A percentile compares a stretch with the other conserved stretches of the same genome.
phyloP scores from a whole-genome alignment of 1,139 yeast species.

The Candida neerlandica region DNA sequence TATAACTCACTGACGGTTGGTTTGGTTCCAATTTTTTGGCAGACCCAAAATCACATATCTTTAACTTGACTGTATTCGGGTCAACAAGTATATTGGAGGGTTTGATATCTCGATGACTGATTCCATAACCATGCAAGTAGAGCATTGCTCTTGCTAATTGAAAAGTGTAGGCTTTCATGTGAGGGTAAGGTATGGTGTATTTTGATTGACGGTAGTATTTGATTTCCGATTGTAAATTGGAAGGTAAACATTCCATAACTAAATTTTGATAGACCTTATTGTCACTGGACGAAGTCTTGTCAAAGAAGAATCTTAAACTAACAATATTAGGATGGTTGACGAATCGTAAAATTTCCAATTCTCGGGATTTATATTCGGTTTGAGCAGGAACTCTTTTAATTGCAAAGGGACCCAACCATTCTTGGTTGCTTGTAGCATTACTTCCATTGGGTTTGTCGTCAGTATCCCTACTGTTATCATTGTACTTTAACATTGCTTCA shows the following conservation, averaged over 20 bases:
- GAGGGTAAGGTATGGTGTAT: conserved; percentile 68
- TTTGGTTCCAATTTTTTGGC: conserved; percentile 75
- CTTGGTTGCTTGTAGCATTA: conserved; percentile 19
- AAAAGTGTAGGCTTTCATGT: conserved; percentile 76
- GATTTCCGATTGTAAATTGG: conserved; percentile 73
- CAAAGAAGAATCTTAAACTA: conserved; percentile 63
- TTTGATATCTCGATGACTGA: conserved; percentile 80
- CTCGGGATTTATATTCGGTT: conserved; percentile 80
- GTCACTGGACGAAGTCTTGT: conserved; percentile 62
- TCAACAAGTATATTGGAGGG: conserved; percentile 79
- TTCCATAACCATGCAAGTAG: conserved; percentile 76
- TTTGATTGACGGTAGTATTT: conserved; percentile 66
- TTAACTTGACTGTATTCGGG: conserved; percentile 63
- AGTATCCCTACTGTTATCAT: conserved; percentile 4
- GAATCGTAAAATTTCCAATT: conserved; percentile 69
- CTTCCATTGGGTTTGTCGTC: conserved; percentile 7
- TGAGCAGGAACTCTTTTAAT: conserved; percentile 84
- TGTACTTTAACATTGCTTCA: conserved; percentile 59
- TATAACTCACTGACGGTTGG: conserved; percentile 76
- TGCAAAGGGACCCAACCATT: conserved; percentile 79
- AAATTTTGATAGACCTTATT: conserved; percentile 72
- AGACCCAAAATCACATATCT: conserved; percentile 82
- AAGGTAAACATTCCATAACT: conserved; percentile 86
- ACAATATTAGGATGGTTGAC: conserved; percentile 82
- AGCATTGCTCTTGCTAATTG: conserved; percentile 83